Conservation (phyloP, 129 eudicot species). For the Centrapalus pauciflorus region DNA sequence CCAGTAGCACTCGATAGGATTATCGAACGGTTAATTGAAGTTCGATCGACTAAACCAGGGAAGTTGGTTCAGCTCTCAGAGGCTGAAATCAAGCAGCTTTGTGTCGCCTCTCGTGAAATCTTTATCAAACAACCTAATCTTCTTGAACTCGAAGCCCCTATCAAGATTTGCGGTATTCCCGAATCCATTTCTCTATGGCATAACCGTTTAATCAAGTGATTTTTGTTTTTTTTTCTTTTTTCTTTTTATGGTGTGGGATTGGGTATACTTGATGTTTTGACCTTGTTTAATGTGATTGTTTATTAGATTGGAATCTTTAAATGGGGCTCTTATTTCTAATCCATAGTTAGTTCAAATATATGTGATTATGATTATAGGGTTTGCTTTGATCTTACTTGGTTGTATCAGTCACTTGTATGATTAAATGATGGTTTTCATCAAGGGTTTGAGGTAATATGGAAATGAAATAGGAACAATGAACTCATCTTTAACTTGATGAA, state of each 20-base stretch:
- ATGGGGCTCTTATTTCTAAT: background rate
- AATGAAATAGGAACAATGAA: background rate
- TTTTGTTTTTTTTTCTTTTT: background rate
- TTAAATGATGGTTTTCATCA: background rate
- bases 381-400: background rate
- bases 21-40: constrained; percentile 73
- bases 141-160: constrained; percentile 94
- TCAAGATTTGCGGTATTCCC: constrained; percentile 85
- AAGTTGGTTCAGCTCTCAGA: constrained; percentile 85
- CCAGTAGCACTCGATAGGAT: constrained; percentile 56
- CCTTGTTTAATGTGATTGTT: constrained; percentile 15
- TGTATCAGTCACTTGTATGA: background rate
- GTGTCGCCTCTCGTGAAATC: constrained; percentile 75
- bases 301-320: constrained; percentile 13
- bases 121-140: constrained; percentile 84
- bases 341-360: background rate
- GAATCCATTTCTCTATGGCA: background rate
- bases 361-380: background rate
- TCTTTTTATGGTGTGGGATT: background rate
- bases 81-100: constrained; percentile 94
- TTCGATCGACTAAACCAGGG: constrained; percentile 81
- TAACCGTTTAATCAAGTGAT: background rate
- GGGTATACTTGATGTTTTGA: background rate
- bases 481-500: background rate
- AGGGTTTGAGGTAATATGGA: background rate